phyloP scores from a whole-genome alignment of 257 asterid species.

The Plectranthus barbatus region DNA sequence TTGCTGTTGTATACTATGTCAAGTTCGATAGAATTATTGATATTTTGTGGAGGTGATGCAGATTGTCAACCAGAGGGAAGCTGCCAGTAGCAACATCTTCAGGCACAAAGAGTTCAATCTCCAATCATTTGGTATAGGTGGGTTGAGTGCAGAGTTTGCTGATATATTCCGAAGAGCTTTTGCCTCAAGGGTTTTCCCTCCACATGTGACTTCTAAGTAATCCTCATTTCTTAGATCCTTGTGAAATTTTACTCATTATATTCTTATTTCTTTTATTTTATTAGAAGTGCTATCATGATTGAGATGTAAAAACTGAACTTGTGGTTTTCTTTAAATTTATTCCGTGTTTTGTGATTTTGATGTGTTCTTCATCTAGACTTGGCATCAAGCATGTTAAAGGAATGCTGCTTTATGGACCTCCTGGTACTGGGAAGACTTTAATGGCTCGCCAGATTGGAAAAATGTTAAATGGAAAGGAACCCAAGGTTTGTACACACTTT shows the following conservation, averaged over 20 bases:
- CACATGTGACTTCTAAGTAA: slow-evolving; percentile 94
- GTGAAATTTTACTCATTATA: not conserved
- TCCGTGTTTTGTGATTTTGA: slow-evolving; percentile 9
- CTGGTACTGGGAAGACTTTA: slow-evolving; percentile 99
- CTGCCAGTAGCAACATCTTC: slow-evolving; percentile 91
- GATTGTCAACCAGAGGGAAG: slow-evolving; percentile 96
- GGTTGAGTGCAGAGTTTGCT: slow-evolving; percentile 92
- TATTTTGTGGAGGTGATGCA: slow-evolving; percentile 29
- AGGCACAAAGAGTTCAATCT: slow-evolving; percentile 91
- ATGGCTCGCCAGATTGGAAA: slow-evolving; percentile 99
- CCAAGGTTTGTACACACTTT: slow-evolving; percentile 55
- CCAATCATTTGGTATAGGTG: slow-evolving; percentile 89
- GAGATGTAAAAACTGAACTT: slow-evolving; percentile 1
- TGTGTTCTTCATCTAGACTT: slow-evolving; percentile 40
- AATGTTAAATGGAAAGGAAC: slow-evolving; percentile 95
- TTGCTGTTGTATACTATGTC: slow-evolving; percentile 13
- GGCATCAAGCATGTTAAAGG: slow-evolving; percentile 99
- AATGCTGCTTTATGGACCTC: slow-evolving; percentile 97
- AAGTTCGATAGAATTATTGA: slow-evolving; percentile 7
- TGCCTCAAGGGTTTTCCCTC: slow-evolving; percentile 97
- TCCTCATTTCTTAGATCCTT: slow-evolving; percentile 18
- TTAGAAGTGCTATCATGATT: not conserved
- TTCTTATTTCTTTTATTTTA: slow-evolving; percentile 3
- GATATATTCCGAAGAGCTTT: slow-evolving; percentile 99
- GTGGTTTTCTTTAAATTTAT: slow-evolving; percentile 10